Base-by-base conservation (phyloP, 306 rosid species). In the Oxytropis ochrocephala region DNA sequence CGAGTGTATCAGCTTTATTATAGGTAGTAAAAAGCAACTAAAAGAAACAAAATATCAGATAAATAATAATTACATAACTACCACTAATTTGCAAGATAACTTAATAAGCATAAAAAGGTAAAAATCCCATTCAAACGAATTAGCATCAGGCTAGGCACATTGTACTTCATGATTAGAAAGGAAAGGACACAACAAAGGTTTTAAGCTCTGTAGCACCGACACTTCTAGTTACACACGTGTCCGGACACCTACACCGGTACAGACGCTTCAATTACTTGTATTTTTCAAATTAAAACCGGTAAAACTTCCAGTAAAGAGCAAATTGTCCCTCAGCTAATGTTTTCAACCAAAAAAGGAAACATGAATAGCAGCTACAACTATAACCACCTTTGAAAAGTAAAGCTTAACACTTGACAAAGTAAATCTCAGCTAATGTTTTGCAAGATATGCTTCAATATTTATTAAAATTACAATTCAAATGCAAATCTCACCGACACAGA, bases 11-110 rank as follows among this genome's bases (percentile, higher is more conserved):
- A 73, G 13, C 49, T 33, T 17, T 38, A 5, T 17, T 36, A 5
- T 38, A 18, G 38, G 72, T 38, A 48, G 89, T 82, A 74, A 73
- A 76, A 18, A 57, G 53, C 43, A 77, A 54, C 70, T 38, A 57
- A 35, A 46, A 47, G 59, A 56, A 35, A 48, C 17, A 68, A 5
- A 54, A 67, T 14, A 49, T 49, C 56, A 67, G 55, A 59, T 58
- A 17, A 66, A 62, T 11, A 12, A 62, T 38, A 48, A 35, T 36
- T 30, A 9, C 33, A 53, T 13, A 43, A 43, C 14, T 29, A 66
- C 30, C 36, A 8, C 64, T 16, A 43, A 62, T n/a, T 4, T 47
- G n/a, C 50, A 51, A 14, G 13, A 75, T 2, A 62, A 32, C 64
- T 27, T 13, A 35, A 41, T 11, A 50, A 30, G 13, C 24, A 46